Percentiles rank a stretch among this genome's conserved stretches.
These are phyloP conservation scores for Chromera velia DNA, from an alignment of 73 alveolate genomes.

Conservation along the genomic window DNA sequence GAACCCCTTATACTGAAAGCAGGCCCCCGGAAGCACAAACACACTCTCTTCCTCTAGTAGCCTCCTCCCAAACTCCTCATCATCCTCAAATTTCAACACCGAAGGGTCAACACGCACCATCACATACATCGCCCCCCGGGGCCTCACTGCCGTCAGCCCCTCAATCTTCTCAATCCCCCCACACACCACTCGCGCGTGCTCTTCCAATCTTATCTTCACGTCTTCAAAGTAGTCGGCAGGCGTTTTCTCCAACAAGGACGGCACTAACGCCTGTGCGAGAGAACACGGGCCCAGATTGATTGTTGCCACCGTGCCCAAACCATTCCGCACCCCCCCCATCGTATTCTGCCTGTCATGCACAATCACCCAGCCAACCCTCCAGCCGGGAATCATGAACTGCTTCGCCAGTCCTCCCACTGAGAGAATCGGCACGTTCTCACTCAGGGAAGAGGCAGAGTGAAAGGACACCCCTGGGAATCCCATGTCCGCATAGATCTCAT, in stretches of 20 bases:
- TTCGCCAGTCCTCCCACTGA: conserved; percentile 46
- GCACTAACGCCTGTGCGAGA: conserved; percentile 37
- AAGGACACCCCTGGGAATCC: neutral
- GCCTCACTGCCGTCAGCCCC: conserved; percentile 47
- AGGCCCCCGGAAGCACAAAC: conserved; percentile 47
- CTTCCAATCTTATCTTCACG: conserved; percentile 37
- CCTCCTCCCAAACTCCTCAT: conserved; percentile 55
- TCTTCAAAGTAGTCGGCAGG: conserved; percentile 32
- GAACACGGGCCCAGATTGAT: conserved; percentile 51
- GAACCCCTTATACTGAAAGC: conserved; percentile 10
- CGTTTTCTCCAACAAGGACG: conserved; percentile 25
- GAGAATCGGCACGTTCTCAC: conserved; percentile 25
- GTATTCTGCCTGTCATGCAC: conserved; percentile 45
- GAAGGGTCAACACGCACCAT: conserved; percentile 45
- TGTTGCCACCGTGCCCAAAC: conserved; percentile 41
- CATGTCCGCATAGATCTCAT: conserved; percentile 42
- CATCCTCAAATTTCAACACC: conserved; percentile 39
- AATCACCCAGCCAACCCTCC: conserved; percentile 61
- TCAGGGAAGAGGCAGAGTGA: conserved; percentile 24
- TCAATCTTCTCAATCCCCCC: conserved; percentile 19
- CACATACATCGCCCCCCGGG: conserved; percentile 61
- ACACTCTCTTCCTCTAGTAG: conserved; percentile 45
- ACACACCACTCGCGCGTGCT: conserved; percentile 30
- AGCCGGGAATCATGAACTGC: conserved; percentile 58
- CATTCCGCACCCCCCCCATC: conserved; percentile 37